Evolutionary conservation across 768 basidiomycete species (phyloP).

Genomic region (Leccinellum rugosiceps): DNA sequence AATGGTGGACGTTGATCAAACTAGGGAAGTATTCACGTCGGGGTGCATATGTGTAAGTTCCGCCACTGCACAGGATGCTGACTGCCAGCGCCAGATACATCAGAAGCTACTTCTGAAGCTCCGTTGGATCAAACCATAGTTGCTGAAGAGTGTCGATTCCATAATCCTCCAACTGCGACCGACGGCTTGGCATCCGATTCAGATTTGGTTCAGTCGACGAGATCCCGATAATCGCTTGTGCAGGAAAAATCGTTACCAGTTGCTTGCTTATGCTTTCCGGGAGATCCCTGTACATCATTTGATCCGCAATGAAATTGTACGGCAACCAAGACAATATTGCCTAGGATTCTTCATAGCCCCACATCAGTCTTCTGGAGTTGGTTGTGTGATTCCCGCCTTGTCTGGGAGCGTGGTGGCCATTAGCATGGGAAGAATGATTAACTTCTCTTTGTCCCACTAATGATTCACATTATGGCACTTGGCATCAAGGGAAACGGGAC

Average conservation of each 20-base stretch:
- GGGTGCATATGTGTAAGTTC: too few relatives aligned
- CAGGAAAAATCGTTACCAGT: background rate
- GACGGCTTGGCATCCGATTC: background rate
- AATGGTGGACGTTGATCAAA: background rate
- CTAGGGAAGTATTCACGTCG: background rate
- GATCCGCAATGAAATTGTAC: slow-evolving; percentile 1
- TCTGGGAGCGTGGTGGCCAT: slow-evolving; percentile 36
- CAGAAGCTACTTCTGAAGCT: background rate
- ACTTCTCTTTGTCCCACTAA: slow-evolving; percentile 58
- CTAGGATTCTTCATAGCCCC: background rate
- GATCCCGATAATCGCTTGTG: background rate
- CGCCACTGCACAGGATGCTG: background rate
- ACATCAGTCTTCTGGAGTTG: slow-evolving; percentile 20
- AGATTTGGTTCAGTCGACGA: background rate
- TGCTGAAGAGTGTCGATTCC: background rate
- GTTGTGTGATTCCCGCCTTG: slow-evolving; percentile 20
- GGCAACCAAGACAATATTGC: background rate
- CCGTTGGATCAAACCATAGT: background rate
- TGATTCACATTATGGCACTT: background rate
- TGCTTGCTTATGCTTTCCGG: background rate
- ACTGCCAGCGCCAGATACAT: background rate
- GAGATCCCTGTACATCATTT: slow-evolving; percentile 1
- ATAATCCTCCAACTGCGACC: background rate
- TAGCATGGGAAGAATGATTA: slow-evolving; percentile 46
- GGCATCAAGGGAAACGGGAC: background rate